Evolutionary conservation across 2,329 filamentous ascomycete genomes (phyloP), one percentile per base, ranked within the genome.

Genomic region (Microsporum canis): DNA sequence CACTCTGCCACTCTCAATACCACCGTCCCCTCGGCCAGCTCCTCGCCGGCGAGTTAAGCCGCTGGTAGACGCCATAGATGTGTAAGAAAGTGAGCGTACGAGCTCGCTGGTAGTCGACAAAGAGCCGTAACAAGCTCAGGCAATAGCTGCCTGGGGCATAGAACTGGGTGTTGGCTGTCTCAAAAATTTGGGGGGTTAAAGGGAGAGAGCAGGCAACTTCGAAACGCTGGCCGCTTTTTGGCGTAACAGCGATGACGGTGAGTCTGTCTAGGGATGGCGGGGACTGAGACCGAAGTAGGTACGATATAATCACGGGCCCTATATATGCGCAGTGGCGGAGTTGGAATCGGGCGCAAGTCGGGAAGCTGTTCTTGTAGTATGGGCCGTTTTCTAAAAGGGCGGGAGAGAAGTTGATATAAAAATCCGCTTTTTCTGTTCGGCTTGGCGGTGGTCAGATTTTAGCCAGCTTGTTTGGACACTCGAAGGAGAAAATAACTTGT

Each of bases 41-140:
- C 82, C 86, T 77, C 85, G 82, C 71, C 86, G 79, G 75, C 87
- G 81, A 77, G 80, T 88, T 81, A 82, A 83, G 81, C 83, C 89
- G 81, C 80, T 88, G 80, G 82, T 79, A 73, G 83, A 81, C 76
- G 82, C 81, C 84, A 87, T 87, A 68, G 62, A 23, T n/a, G 27
- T 61, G 64, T 63, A 62, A 63, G 61, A 62, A 62, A 63, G 60
- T 59, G 61, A 65, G 57, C 58, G 33, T 61, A 27, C 57, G 58
- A 65, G 58, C 57, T 56, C 51, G 51, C 29, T 31, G 6, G 38
- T 53, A 27, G 49, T 34, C 49, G 49, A 31, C 51, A 58, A 41
- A 58, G 62, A 51, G 60, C 59, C 41, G 61, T 58, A 62, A 61
- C 62, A 49, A 61, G 59, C 53, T 62, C 61, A 64, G 59, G 53